Conservation (phyloP, 169 alveolate species). For the Plasmodium gallinaceum region DNA sequence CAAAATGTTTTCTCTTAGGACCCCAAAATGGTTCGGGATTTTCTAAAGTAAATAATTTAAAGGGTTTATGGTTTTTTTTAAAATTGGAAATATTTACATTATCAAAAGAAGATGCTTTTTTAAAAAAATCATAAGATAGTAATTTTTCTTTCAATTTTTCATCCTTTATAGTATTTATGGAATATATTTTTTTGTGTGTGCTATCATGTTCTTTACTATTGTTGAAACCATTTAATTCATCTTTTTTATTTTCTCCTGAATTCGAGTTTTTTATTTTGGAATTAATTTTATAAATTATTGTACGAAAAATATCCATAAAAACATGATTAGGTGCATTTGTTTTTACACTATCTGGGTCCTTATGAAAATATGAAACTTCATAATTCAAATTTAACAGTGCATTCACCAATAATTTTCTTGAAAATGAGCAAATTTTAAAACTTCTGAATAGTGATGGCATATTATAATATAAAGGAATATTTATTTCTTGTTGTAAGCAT, state of each 20-base stretch:
- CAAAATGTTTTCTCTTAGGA: constrained; percentile 72
- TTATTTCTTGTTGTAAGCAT: constrained; percentile 70
- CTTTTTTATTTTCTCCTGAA: not conserved
- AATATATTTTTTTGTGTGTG: constrained; percentile 33
- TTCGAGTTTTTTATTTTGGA: constrained; percentile 30
- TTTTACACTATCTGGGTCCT: constrained; percentile 92
- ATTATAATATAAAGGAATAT: constrained; percentile 72
- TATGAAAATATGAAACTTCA: constrained; percentile 92
- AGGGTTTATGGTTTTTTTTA: constrained; percentile 10
- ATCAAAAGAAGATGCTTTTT: constrained; percentile 60
- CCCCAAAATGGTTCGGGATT: constrained; percentile 79
- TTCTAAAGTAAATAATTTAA: constrained; percentile 54
- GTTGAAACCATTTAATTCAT: not conserved
- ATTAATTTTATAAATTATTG: constrained; percentile 69
- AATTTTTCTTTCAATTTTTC: constrained; percentile 57
- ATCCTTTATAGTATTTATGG: constrained; percentile 69
- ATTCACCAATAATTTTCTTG: constrained; percentile 62
- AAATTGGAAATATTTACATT: constrained; percentile 35
- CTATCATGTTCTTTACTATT: not conserved
- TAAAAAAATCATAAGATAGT: constrained; percentile 65
- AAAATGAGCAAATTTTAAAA: constrained; percentile 58
- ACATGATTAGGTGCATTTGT: constrained; percentile 91
- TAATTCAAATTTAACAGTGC: constrained; percentile 87
- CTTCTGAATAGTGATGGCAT: constrained; percentile 52
- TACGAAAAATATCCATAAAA: constrained; percentile 91